A percentile compares a stretch with the other conserved stretches of the same genome.
Evolutionary conservation across 2,329 filamentous ascomycete genomes (phyloP).

Genomic region (Juglanconis sp.): DNA sequence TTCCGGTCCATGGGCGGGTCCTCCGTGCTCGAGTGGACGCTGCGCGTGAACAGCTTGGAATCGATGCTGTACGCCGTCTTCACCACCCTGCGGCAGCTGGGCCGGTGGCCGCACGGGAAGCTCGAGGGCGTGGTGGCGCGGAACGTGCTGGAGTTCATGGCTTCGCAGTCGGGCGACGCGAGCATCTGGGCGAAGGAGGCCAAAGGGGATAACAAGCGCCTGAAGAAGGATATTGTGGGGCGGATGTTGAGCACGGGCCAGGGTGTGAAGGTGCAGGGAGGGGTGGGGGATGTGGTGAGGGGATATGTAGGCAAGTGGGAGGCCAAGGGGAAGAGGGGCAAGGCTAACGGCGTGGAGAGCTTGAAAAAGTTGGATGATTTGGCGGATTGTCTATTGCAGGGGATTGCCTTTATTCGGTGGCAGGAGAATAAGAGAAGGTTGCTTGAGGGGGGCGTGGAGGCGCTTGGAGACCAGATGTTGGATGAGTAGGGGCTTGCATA

Average conservation of each 20-base stretch:
- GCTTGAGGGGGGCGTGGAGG: constrained; percentile 28
- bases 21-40: constrained; percentile 75
- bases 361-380: constrained; percentile 73
- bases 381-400: constrained; percentile 76
- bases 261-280: constrained; percentile 27
- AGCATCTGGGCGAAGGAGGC: constrained; percentile 35
- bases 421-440: constrained; percentile 52
- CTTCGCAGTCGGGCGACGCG: constrained; percentile 10
- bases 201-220: constrained; percentile 46
- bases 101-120: constrained; percentile 35
- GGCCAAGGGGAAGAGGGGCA: constrained; percentile 22
- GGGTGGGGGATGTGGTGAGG: constrained; percentile 30
- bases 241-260: constrained; percentile 43
- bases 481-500: not conserved
- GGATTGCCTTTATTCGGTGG: constrained; percentile 74
- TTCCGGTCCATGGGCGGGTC: constrained; percentile 61
- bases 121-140: constrained; percentile 45
- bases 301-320: constrained; percentile 28
- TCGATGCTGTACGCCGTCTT: constrained; percentile 75
- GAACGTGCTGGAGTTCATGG: constrained; percentile 46
- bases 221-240: constrained; percentile 62
- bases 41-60: constrained; percentile 78
- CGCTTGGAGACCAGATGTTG: constrained; percentile 18
- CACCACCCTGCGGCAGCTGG: constrained; percentile 48
- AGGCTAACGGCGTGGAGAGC: constrained; percentile 21